Base-by-base conservation (phyloP, 2,329 filamentous ascomycete genomes). In the Tolypocladium endophyticum region DNA sequence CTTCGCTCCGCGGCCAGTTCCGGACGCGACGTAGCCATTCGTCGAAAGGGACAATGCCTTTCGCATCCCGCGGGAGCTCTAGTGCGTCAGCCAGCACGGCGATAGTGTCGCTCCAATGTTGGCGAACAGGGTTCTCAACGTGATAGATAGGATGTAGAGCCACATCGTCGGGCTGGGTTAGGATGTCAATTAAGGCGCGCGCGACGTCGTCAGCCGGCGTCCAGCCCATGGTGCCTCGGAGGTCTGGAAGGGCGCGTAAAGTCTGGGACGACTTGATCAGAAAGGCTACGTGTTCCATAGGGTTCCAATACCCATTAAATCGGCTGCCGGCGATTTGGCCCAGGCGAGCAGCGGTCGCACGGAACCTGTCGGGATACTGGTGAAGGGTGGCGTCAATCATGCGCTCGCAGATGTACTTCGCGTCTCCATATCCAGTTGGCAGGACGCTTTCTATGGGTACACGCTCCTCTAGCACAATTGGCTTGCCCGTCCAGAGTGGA, bases 301-400 rank as follows among this genome's bases (percentile, higher is more conserved):
- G 69, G 61, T 84, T 84, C 82, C 81, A 85, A 64, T 77, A 77
- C 0, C 81, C 81, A 59, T 69, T 81, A 0, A 58, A 70, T 3
- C 64, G 73, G 0, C 75, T 79, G 0, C 81, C 82, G 1, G 81
- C 71, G 43, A 85, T 79, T 65, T 85, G 82, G 0, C 78, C 82
- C 0, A 76, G 70, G 0, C 81, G 74, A 0, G 78, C 74, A 0
- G 66, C 67, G 71, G 75, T 77, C 0, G 76, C 61, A 12, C 73
- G 73, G 68, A 83, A 81, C 1, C 61, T 67, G 0, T 70, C 59
- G 0, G 75, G 75, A 61, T 77, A 66, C 14, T 68, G 65, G 60
- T 76, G 74, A 1, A 82, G 66, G 0, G 80, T 82, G 50, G 74
- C 69, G 47, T 77, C 73, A 0, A 83, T 71, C 67, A 82, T 79